Base-by-base conservation (phyloP, 257 asterid species). In the Przewalskia tangutica region DNA sequence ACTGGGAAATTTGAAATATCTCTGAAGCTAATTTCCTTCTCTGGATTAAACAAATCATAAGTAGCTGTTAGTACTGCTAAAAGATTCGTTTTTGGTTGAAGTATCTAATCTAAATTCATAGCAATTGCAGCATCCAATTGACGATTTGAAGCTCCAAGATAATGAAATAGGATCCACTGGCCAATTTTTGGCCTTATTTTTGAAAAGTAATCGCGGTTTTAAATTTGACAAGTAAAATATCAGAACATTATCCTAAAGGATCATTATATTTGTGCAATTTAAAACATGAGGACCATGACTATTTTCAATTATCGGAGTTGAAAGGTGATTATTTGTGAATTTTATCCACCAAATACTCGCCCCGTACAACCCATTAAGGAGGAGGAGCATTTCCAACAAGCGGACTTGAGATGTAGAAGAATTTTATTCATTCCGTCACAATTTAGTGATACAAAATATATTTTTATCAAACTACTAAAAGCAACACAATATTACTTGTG, bases 1-100 rank as follows among this genome's bases (percentile, higher is more conserved):
- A 83, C 46, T 84, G 68, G 80, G 16, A 88, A 79, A 67, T 86
- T 91, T 67, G 85, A 20, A 60, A 92, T 88, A 65, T 91, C 93
- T 84, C 97, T 88, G 82, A 92, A 92, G 90, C 97, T 92, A 16
- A 91, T 90, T 82, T 92, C 97, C 80, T 89, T 91, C 0, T 89
- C 97, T 91, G 89, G 42, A 20, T 48, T 46, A 71, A 73, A 7
- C 12, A 73, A 46, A 46, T 48, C 79, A 73, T 20, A 18, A 42
- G 10, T 68, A 12, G 2, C 2, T 20, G 60, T 73, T 71, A 71
- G 20, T 46, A 27, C 32, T 27, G 7, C 11, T 1, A 48, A 6
- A 13, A 4, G 11, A 23, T 4, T 10, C 32, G 32, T 10, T 38
- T 38, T 38, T 38, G 4, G 42, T 38, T 4, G 4, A 62, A 4